phyloP scores from a whole-genome alignment of 108 stramenopile genomes.

The Skeletonema potamos region DNA sequence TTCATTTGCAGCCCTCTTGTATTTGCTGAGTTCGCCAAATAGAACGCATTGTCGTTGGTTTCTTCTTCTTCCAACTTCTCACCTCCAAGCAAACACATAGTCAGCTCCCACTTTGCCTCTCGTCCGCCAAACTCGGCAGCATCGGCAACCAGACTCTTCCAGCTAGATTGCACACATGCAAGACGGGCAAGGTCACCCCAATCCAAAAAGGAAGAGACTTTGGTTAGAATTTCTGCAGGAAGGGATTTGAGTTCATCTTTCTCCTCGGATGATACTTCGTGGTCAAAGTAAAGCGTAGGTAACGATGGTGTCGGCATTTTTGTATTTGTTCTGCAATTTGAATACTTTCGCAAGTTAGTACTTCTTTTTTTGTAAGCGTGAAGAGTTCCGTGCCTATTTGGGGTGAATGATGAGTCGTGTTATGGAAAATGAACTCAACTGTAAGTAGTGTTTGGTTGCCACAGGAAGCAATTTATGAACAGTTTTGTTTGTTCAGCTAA shows the following conservation, averaged over 20 bases:
- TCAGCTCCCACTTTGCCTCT: conserved; percentile 72
- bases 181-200: conserved; percentile 86
- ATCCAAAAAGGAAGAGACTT: conserved; percentile 58
- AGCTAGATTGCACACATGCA: conserved; percentile 69
- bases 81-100: conserved; percentile 30
- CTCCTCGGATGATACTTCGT: not conserved
- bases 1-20: conserved; percentile 59
- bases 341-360: not conserved
- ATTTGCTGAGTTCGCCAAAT: conserved; percentile 41
- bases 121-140: conserved; percentile 59
- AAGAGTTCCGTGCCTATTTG: not conserved
- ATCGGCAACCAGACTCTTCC: conserved; percentile 64
- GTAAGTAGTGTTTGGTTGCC: not conserved
- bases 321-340: not conserved
- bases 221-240: conserved; percentile 72
- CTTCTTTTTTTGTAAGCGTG: not conserved
- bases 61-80: not conserved
- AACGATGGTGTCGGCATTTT: conserved; percentile 11
- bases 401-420: not conserved
- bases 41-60: not conserved
- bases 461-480: too few relatives aligned
- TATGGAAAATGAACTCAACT: too few relatives aligned
- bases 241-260: conserved; percentile 29
- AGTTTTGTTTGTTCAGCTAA: not conserved
- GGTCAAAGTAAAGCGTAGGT: conserved; percentile 24